Conservation (phyloP, 495 filamentous ascomycete genomes). For the Thermochaetoides thermophila region DNA sequence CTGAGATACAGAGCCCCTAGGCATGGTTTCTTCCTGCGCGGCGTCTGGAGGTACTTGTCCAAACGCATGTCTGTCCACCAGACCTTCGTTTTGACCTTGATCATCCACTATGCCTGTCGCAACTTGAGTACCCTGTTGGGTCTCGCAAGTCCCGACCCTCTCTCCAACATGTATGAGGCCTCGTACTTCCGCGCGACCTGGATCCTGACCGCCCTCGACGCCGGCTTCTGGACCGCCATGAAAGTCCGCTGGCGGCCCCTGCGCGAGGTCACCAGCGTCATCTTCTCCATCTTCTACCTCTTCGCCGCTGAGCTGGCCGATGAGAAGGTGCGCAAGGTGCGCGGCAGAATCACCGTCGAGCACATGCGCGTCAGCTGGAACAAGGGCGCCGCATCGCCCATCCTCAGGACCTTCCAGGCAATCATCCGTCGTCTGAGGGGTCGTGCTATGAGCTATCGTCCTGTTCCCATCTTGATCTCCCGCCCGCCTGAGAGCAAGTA, state of each 20-base stretch:
- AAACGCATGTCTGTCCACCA: constrained; percentile 68
- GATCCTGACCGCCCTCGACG: constrained; percentile 87
- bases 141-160: constrained; percentile 81
- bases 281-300: constrained; percentile 79
- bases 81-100: constrained; percentile 69
- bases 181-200: constrained; percentile 97
- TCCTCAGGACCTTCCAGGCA: constrained; percentile 52
- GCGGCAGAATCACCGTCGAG: constrained; percentile 73
- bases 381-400: constrained; percentile 66
- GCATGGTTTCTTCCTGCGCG: constrained; percentile 74
- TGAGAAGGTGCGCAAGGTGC: constrained; percentile 89
- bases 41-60: constrained; percentile 54
- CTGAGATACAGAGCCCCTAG: constrained; percentile 49
- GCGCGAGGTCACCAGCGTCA: constrained; percentile 63
- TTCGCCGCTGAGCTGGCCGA: constrained; percentile 87
- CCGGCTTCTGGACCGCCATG: constrained; percentile 98
- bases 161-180: constrained; percentile 85
- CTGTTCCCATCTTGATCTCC: constrained; percentile 69
- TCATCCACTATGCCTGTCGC: constrained; percentile 80
- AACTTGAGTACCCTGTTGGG: constrained; percentile 88
- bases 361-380: constrained; percentile 93
- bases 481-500: constrained; percentile 66
- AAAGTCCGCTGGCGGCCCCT: constrained; percentile 69
- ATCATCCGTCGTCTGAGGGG: constrained; percentile 69
- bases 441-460: constrained; percentile 60